Percentiles rank a stretch among this genome's conserved stretches.
phyloP scores from a whole-genome alignment of 2,329 filamentous ascomycete species.

The Fonsecaea erecta region DNA sequence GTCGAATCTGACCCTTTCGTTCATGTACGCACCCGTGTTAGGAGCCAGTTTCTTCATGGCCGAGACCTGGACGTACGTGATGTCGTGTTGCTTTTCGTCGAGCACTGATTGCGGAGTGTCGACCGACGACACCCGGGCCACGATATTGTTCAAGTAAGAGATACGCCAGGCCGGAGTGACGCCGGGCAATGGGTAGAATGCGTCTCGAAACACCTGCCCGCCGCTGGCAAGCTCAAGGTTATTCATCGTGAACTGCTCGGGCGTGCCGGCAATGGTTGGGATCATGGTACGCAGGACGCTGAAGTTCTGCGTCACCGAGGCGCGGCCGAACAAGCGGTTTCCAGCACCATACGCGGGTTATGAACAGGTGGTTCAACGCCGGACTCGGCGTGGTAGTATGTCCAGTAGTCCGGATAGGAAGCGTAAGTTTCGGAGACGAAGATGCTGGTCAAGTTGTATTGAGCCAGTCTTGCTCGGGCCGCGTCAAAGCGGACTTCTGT shows the following conservation, averaged over 20 bases:
- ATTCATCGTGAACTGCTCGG: slow-evolving; percentile 40
- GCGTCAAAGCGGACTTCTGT: no score
- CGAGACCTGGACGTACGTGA: slow-evolving; percentile 41
- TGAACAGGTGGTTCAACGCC: slow-evolving; percentile 39
- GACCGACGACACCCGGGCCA: slow-evolving; percentile 38
- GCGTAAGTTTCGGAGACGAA: slow-evolving; percentile 39
- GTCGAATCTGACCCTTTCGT: slow-evolving; percentile 38
- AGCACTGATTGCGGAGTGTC: slow-evolving; percentile 25
- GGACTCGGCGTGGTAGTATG: slow-evolving; percentile 40
- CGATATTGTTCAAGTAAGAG: slow-evolving; percentile 44
- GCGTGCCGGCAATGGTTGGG: slow-evolving; percentile 36
- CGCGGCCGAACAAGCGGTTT: slow-evolving; percentile 39
- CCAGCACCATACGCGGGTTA: slow-evolving; percentile 30
- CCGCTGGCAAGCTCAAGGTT: slow-evolving; percentile 47
- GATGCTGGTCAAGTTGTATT: slow-evolving; percentile 37
- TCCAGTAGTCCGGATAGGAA: slow-evolving; percentile 37
- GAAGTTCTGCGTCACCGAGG: slow-evolving; percentile 35
- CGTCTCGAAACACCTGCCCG: slow-evolving; percentile 43
- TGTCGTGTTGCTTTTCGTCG: slow-evolving; percentile 39
- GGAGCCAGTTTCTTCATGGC: slow-evolving; percentile 43
- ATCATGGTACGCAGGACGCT: slow-evolving; percentile 35
- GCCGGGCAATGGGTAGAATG: slow-evolving; percentile 52
- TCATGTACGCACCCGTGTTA: slow-evolving; percentile 45
- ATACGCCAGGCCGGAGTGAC: slow-evolving; percentile 59
- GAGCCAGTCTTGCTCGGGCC: slow-evolving; percentile 31